Evolutionary conservation across 805 yeast genomes (phyloP), one percentile per base, ranked within the genome.

Genomic region (Starmerella ratchasimensis): DNA sequence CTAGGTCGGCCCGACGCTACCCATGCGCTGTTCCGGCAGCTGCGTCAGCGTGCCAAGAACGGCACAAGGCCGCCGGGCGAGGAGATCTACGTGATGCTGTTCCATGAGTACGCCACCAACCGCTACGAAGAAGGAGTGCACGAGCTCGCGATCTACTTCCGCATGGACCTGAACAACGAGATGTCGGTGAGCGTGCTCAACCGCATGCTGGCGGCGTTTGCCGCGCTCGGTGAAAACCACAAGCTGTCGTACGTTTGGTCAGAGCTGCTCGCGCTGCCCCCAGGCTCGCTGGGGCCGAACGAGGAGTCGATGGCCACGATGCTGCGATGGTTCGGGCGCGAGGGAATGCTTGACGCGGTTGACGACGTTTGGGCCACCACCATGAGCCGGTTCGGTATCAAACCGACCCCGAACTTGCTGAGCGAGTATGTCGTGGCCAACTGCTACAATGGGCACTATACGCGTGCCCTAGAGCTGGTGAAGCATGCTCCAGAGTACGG

Each of bases 341-440:
- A 30, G 9, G 67, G 60, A 7, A 57, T 74, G 11, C 55, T 76
- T 36, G 62, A 64, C 3, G 71, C 72, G 37, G 80, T 76, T 6
- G 69, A 67, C 40, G 62, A 67, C 30, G 69, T 77, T 30, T 80
- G 83, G 78, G 63, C 68, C 37, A 68, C 68, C 40, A 53, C 80
- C 19, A 68, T 76, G 1, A 60, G 60, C 28, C 40, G 50, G 15
- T 72, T 64, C 47, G 69, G 67, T 0, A 56, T 80, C 4, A 45
- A 62, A 10, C 80, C 81, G 0, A 65, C 69, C 41, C 57, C 65
- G 25, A 63, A 63, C 8, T 64, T 75, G 24, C 68, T 67, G 51
- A 66, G 64, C 28, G 82, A 77, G 52, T 75, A 70, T 48, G 55
- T 80, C 24, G 69, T 77, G 39, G 80, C 83, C 0, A 75, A 78